phyloP scores from a whole-genome alignment of 805 yeast species.

The Brettanomyces sp. region DNA sequence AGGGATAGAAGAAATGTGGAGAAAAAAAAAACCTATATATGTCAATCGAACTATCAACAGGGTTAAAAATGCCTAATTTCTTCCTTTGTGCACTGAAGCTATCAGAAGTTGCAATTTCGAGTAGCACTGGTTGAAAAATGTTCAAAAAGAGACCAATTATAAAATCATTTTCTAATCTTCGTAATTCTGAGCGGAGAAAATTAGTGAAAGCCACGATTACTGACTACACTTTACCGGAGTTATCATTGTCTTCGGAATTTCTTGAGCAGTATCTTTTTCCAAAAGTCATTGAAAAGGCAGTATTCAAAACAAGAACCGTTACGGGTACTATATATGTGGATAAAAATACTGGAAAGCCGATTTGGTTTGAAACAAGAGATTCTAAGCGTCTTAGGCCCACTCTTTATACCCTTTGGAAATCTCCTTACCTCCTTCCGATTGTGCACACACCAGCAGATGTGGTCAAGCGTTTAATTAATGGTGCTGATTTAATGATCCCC shows the following conservation, averaged over 20 bases:
- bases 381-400: slow-evolving; percentile 51
- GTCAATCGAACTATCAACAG: too few relatives aligned
- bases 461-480: slow-evolving; percentile 56
- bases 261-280: slow-evolving; percentile 36
- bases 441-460: slow-evolving; percentile 70
- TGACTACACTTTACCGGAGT: slow-evolving; percentile 30
- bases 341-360: slow-evolving; percentile 46
- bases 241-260: slow-evolving; percentile 29
- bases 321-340: slow-evolving; percentile 61
- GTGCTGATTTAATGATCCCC: slow-evolving; percentile 77
- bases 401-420: slow-evolving; percentile 60
- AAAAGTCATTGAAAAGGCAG: slow-evolving; percentile 49
- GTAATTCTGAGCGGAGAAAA: slow-evolving; percentile 69
- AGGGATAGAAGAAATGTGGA: too few relatives aligned
- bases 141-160: slow-evolving; percentile 47
- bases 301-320: slow-evolving; percentile 35
- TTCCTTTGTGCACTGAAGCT: too few relatives aligned
- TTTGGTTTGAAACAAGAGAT: slow-evolving; percentile 62
- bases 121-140: slow-evolving; percentile 24
- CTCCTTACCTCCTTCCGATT: slow-evolving; percentile 56
- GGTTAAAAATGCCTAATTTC: too few relatives aligned
- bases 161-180: slow-evolving; percentile 71
- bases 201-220: slow-evolving; percentile 26
- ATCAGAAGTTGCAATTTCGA: too few relatives aligned
- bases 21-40: too few relatives aligned